phyloP scores from a whole-genome alignment of 2,329 filamentous ascomycete genomes.

The Orbilia javanica region DNA sequence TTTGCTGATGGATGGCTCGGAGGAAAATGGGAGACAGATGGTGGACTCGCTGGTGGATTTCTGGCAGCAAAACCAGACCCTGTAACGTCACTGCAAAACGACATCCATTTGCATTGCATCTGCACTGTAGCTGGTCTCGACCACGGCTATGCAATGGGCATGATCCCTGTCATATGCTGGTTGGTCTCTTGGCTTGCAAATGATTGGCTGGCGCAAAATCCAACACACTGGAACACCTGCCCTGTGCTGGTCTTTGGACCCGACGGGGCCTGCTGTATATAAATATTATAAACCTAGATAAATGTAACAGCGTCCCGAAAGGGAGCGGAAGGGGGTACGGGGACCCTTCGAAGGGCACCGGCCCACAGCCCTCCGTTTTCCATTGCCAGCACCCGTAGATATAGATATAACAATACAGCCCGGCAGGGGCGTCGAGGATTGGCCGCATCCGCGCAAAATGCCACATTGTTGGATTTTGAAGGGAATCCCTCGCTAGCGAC shows the following conservation, averaged over 20 bases:
- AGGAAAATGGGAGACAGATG: conserved; percentile 1
- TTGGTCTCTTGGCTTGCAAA: conserved; percentile 47
- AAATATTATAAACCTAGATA: background rate
- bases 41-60: conserved; percentile 41
- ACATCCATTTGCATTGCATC: background rate
- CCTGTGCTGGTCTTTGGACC: conserved; percentile 10
- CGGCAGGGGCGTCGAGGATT: background rate
- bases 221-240: conserved; percentile 42
- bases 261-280: conserved; percentile 5
- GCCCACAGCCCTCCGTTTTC: background rate
- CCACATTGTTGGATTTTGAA: conserved; percentile 32
- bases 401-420: background rate
- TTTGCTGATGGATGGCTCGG: conserved; percentile 18
- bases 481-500: conserved; percentile 31
- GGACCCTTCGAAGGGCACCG: background rate
- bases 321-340: background rate
- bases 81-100: background rate
- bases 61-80: conserved; percentile 35
- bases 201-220: conserved; percentile 58
- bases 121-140: too few relatives aligned
- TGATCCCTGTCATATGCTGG: conserved; percentile 44
- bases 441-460: background rate
- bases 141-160: too few relatives aligned
- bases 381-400: background rate
- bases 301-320: conserved; percentile 10